A percentile compares a stretch with the other conserved stretches of the same genome.
These are phyloP conservation scores for Blastobotrys illinoisensis DNA, from an alignment of 1,139 yeast genomes.

Conservation along the genomic window DNA sequence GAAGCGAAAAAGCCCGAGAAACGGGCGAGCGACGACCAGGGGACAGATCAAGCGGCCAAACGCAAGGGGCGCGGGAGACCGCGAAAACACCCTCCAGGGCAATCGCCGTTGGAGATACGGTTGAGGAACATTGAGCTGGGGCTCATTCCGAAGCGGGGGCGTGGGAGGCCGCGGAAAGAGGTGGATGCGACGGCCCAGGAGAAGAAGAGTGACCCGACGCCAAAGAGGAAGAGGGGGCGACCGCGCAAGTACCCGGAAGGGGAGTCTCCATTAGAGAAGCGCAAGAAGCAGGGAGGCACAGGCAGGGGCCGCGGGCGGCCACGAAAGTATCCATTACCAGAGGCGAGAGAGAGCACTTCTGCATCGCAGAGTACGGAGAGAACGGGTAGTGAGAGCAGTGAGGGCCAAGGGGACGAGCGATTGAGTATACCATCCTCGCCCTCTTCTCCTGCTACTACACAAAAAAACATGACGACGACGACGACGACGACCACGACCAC, in stretches of 20 bases:
- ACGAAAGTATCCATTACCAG: slow-evolving; percentile 4
- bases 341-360: too few species aligned
- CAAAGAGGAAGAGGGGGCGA: slow-evolving; percentile 11
- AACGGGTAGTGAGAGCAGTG: not conserved
- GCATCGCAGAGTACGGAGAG: not conserved
- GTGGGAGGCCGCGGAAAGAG: not conserved
- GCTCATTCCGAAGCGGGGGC: slow-evolving; percentile 5
- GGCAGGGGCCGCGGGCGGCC: slow-evolving; percentile 14
- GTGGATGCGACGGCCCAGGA: not conserved
- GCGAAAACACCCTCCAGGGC: slow-evolving; percentile 12
- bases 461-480: not conserved
- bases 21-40: not conserved
- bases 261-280: slow-evolving; percentile 7
- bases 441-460: not conserved
- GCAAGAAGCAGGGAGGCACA: slow-evolving; percentile 3
- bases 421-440: not conserved
- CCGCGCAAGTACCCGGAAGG: slow-evolving; percentile 11
- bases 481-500: not conserved
- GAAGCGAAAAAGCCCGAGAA: not conserved
- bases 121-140: slow-evolving; percentile 4
- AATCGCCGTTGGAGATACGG: slow-evolving; percentile 8
- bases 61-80: slow-evolving; percentile 14
- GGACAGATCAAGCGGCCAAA: slow-evolving; percentile 4
- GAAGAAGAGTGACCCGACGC: slow-evolving; percentile 9
- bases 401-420: not conserved